These are phyloP conservation scores for Aspergillus carbonarius DNA, from an alignment of 2,329 filamentous ascomycete species.

Conservation along the genomic window DNA sequence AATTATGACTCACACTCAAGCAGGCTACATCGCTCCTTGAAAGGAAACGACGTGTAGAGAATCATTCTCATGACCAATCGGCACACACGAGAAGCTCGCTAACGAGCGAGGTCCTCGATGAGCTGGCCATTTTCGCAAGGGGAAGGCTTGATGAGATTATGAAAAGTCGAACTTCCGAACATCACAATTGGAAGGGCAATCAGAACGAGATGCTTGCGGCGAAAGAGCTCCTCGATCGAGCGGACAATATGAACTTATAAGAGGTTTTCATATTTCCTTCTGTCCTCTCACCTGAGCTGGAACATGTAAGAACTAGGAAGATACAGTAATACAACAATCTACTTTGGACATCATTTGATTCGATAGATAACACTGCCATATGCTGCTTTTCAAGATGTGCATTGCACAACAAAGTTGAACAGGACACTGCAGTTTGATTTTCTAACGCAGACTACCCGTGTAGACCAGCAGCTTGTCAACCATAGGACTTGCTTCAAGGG, in stretches of 20 bases:
- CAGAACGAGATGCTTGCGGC: slow-evolving; percentile 44
- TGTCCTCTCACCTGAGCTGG: neutral
- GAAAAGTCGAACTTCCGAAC: slow-evolving; percentile 31
- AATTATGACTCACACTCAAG: neutral
- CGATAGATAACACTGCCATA: no score
- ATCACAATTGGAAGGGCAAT: slow-evolving; percentile 31
- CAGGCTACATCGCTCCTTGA: slow-evolving; percentile 32
- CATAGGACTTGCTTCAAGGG: neutral
- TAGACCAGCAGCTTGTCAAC: neutral
- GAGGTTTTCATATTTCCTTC: neutral
- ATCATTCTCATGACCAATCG: slow-evolving; percentile 7
- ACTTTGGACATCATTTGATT: no score
- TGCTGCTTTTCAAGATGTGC: no score
- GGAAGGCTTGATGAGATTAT: slow-evolving; percentile 39
- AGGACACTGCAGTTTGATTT: neutral
- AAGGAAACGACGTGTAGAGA: slow-evolving; percentile 17
- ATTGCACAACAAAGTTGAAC: no score
- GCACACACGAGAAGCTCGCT: slow-evolving; percentile 14
- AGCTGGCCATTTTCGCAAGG: slow-evolving; percentile 38
- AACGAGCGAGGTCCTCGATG: slow-evolving; percentile 28
- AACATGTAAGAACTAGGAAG: no score
- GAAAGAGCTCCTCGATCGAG: slow-evolving; percentile 40
- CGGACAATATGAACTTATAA: neutral
- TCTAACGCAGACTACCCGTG: neutral
- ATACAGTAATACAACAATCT: no score